These are phyloP conservation scores for Bassia scoparia DNA, from an alignment of 148 eudicot species.

Conservation along the genomic window DNA sequence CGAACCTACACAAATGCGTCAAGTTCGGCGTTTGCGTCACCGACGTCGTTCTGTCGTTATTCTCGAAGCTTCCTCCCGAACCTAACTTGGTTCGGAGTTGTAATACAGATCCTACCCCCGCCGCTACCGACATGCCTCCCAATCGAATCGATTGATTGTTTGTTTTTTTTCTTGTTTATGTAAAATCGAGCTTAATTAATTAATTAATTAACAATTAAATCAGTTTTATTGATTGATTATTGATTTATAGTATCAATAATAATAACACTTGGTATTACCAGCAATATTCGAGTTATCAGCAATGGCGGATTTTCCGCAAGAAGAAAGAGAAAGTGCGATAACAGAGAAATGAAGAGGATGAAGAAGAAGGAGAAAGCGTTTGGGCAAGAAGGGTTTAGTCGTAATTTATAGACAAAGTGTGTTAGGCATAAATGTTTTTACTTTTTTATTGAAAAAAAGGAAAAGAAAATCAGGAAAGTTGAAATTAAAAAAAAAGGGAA, in stretches of 20 bases:
- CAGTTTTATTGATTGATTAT: no score
- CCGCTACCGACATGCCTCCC: constrained; percentile 44
- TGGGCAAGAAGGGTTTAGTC: neutral
- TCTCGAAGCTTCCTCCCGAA: neutral
- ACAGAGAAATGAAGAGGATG: neutral
- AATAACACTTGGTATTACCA: no score
- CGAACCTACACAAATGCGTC: constrained; percentile 37
- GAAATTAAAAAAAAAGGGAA: neutral
- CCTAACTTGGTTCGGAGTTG: constrained; percentile 26
- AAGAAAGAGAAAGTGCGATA: neutral
- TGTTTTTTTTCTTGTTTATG: neutral
- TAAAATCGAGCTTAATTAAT: neutral
- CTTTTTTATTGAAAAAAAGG: no score
- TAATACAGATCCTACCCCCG: constrained; percentile 34
- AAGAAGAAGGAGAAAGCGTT: constrained; percentile 7
- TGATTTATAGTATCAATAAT: no score
- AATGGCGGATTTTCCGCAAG: constrained; percentile 20
- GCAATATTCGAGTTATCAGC: neutral
- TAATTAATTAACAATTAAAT: no score
- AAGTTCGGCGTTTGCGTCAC: neutral
- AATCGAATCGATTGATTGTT: neutral
- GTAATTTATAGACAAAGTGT: constrained; percentile 16
- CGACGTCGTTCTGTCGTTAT: constrained; percentile 7
- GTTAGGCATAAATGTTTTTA: neutral
- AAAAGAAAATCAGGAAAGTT: neutral